These are phyloP conservation scores for Dillenia turbinata DNA, from an alignment of 164 flowering plant genomes.

Conservation along the genomic window DNA sequence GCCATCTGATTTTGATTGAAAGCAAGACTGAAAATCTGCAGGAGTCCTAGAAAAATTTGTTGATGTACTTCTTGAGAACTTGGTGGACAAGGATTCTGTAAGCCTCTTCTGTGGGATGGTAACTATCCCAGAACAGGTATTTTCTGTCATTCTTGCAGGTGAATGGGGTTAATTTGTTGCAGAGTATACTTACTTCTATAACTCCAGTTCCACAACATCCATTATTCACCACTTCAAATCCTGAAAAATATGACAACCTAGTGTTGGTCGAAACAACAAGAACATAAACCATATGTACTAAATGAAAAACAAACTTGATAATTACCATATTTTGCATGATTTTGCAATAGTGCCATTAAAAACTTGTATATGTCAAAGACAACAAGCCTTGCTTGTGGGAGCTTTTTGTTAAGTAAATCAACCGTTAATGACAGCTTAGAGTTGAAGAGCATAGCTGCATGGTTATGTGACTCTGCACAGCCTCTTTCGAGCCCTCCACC, in stretches of 20 bases:
- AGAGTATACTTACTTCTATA: conserved; percentile 32
- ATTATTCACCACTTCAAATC: too few species aligned
- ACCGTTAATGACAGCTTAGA: conserved; percentile 30
- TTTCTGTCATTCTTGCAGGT: conserved; percentile 32
- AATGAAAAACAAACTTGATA: too few species aligned
- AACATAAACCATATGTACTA: too few species aligned
- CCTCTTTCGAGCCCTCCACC: conserved; percentile 32
- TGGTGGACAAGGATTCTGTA: conserved; percentile 19
- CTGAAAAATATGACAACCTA: conserved; percentile 8
- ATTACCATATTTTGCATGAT: too few species aligned
- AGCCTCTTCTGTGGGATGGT: conserved; percentile 43
- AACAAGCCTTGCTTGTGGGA: conserved; percentile 24
- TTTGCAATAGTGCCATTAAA: conserved; percentile 1
- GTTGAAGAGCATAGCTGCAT: conserved; percentile 35
- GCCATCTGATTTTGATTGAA: too few species aligned
- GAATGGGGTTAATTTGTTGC: conserved; percentile 18
- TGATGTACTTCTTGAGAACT: conserved; percentile 6
- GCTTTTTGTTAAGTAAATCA: conserved; percentile 9
- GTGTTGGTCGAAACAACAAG: too few species aligned
- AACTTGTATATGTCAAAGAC: conserved; percentile 38
- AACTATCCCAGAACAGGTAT: conserved; percentile 58
- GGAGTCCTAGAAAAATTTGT: conserved; percentile 20
- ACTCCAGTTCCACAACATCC: too few species aligned
- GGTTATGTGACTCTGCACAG: conserved; percentile 27
- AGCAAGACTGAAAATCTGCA: too few species aligned